Conservation (phyloP, 1,284 basidiomycete species). For the Meira nashicola region DNA sequence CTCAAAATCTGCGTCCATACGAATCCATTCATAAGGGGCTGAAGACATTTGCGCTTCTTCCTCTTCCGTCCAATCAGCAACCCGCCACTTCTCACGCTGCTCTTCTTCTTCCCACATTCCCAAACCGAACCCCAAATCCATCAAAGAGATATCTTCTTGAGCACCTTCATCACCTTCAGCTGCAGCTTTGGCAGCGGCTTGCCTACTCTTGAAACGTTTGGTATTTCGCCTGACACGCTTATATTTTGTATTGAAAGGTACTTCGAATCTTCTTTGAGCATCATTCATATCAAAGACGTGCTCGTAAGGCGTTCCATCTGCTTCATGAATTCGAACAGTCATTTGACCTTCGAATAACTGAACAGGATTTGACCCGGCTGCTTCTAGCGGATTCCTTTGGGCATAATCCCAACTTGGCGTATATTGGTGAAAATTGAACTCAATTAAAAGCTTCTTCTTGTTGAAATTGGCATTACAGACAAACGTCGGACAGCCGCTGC, state of each 20-base stretch:
- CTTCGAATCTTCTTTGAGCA: conserved; percentile 83
- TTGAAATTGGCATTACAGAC: conserved; percentile 87
- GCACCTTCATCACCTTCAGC: conserved; percentile 67
- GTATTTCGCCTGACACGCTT: conserved; percentile 92
- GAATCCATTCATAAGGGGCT: conserved; percentile 96
- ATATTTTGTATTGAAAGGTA: conserved; percentile 99
- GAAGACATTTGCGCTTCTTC: conserved; percentile 79
- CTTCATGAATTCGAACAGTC: conserved; percentile 98
- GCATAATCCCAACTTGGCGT: conserved; percentile 63
- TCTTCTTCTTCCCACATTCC: conserved; percentile 77
- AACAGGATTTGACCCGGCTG: conserved; percentile 55
- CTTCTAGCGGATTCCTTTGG: conserved; percentile 39
- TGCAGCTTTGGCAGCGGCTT: conserved; percentile 85
- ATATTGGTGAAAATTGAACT: conserved; percentile 86
- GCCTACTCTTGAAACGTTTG: conserved; percentile 86
- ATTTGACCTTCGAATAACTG: conserved; percentile 67
- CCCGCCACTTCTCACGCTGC: conserved; percentile 78
- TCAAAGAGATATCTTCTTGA: conserved; percentile 85
- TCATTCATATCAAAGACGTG: conserved; percentile 89
- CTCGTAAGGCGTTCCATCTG: conserved; percentile 97
- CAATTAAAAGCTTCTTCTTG: conserved; percentile 94
- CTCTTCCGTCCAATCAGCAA: conserved; percentile 96
- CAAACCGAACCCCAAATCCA: conserved; percentile 91
- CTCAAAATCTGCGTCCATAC: conserved; percentile 97
- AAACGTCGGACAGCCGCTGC: conserved; percentile 90